These are phyloP conservation scores for Knoxdaviesia capensis DNA, from an alignment of 2,329 filamentous ascomycete genomes.

Conservation along the genomic window DNA sequence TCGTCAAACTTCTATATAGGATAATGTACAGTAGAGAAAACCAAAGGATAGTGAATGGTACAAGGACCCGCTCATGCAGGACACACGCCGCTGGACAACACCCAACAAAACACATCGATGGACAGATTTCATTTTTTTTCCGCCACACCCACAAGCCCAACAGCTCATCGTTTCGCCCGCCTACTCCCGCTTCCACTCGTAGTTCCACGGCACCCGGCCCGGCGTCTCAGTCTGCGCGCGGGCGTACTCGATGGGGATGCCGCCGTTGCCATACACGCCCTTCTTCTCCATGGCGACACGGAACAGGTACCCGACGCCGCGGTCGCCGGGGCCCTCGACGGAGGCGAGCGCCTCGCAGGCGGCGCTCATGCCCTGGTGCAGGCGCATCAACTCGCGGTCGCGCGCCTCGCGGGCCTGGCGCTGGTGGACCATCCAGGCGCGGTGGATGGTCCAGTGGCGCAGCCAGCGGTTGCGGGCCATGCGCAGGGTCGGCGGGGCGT, in stretches of 20 bases:
- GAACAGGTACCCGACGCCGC: slow-evolving; percentile 55
- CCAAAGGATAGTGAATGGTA: too few species aligned
- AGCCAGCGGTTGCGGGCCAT: slow-evolving; percentile 76
- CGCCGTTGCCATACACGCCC: slow-evolving; percentile 50
- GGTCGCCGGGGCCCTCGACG: slow-evolving; percentile 32
- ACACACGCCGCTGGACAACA: too few species aligned
- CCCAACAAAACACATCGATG: too few species aligned
- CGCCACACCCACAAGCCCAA: too few species aligned
- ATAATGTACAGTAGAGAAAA: too few species aligned
- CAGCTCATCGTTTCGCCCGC: not conserved
- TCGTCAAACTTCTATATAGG: too few species aligned
- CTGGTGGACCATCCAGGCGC: slow-evolving; percentile 73
- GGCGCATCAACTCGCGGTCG: slow-evolving; percentile 52
- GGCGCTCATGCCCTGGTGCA: slow-evolving; percentile 62
- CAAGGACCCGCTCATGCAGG: too few species aligned
- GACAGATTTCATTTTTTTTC: too few species aligned
- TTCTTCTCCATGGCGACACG: slow-evolving; percentile 81
- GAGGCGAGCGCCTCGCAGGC: slow-evolving; percentile 70
- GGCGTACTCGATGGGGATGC: slow-evolving; percentile 83
- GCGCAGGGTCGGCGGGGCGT: slow-evolving; percentile 49
- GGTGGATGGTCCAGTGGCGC: slow-evolving; percentile 97
- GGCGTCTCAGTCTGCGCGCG: slow-evolving; percentile 71
- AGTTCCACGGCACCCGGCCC: slow-evolving; percentile 66
- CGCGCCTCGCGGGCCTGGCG: slow-evolving; percentile 43
- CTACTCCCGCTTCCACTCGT: slow-evolving; percentile 57